Conservation (phyloP, 2,329 filamentous ascomycete genomes). For the Exophiala sideris region DNA sequence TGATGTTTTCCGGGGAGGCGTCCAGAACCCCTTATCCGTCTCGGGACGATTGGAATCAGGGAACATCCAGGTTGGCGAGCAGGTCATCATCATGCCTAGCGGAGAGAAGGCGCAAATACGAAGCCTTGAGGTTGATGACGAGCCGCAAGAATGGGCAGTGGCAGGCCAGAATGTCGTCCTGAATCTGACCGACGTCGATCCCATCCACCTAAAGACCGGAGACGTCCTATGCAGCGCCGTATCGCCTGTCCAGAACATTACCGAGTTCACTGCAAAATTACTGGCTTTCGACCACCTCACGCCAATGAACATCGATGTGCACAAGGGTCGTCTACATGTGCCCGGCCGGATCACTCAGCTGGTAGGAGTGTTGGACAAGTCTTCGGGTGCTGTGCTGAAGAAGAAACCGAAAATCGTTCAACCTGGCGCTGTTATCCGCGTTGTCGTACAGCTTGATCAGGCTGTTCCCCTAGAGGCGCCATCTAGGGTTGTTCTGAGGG, state of each 20-base stretch:
- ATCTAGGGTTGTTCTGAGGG: slow-evolving; percentile 74
- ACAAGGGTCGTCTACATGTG: slow-evolving; percentile 77
- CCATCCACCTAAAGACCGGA: slow-evolving; percentile 74
- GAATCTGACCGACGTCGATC: slow-evolving; percentile 81
- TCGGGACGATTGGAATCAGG: slow-evolving; percentile 84
- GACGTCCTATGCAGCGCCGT: slow-evolving; percentile 77
- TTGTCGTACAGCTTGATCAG: slow-evolving; percentile 69
- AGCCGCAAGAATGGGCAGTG: slow-evolving; percentile 76
- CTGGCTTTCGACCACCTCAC: slow-evolving; percentile 86
- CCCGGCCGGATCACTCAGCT: slow-evolving; percentile 71
- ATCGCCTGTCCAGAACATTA: slow-evolving; percentile 66
- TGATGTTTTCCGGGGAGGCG: slow-evolving; percentile 77
- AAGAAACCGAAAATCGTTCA: slow-evolving; percentile 82
- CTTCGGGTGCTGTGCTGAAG: slow-evolving; percentile 69
- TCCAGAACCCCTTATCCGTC: slow-evolving; percentile 78
- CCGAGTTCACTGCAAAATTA: slow-evolving; percentile 75
- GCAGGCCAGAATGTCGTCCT: slow-evolving; percentile 84
- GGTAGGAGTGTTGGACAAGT: slow-evolving; percentile 72
- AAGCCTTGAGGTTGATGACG: slow-evolving; percentile 71
- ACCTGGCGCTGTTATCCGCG: slow-evolving; percentile 71
- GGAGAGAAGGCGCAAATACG: slow-evolving; percentile 79
- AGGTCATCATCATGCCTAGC: slow-evolving; percentile 73
- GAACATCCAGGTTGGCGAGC: slow-evolving; percentile 78
- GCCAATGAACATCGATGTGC: slow-evolving; percentile 85
- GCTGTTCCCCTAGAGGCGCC: slow-evolving; percentile 77